Base-by-base conservation (phyloP, 805 yeast genomes). In the Ogataea trehalophila region DNA sequence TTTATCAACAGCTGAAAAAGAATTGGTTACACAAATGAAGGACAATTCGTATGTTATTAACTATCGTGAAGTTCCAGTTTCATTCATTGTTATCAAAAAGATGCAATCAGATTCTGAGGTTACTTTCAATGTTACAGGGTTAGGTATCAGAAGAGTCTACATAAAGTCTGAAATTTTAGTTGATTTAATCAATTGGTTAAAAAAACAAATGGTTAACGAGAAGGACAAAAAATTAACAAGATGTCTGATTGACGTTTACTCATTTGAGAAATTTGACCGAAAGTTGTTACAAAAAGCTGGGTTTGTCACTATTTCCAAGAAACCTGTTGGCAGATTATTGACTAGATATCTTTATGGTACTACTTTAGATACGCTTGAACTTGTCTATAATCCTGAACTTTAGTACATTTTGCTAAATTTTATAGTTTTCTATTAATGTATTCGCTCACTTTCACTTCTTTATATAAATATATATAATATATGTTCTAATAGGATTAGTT, bases 21-120 rank as follows among this genome's bases (percentile, higher is more conserved):
- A 26, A 26, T 26, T 26, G 11, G 9, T 26, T 26, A 9, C 31
- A 26, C 9, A 61, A 49, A 48, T 72, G 65, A 54, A 69, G 55
- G 55, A 72, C 15, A 77, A 82, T 54, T 71, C 88, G 1, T 77
- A 75, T 43, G 58, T 83, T 37, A 72, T 85, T 26, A 61, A 77
- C 16, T 86, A 85, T 67, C 77, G 91, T 59, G 77, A 77, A n/a
- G 70, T 82, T 0, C 91, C 94, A 16, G 81, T 87, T 59, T 89
- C 90, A 0, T 69, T 82, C 35, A 69, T 76, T 31, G 73, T 83
- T 0, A 49, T 70, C 11, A 68, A 76, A 40, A 72, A 71, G 39
- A 44, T 35, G 9, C 48, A 44, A 14, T 52, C 41, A 11, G 61
- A 72, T 8, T 65, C 66, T 22, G 66, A 70, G 15, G 65, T 44